Evolutionary conservation across 495 filamentous ascomycete species (phyloP).

Genomic region (Oleoguttula mirabilis): DNA sequence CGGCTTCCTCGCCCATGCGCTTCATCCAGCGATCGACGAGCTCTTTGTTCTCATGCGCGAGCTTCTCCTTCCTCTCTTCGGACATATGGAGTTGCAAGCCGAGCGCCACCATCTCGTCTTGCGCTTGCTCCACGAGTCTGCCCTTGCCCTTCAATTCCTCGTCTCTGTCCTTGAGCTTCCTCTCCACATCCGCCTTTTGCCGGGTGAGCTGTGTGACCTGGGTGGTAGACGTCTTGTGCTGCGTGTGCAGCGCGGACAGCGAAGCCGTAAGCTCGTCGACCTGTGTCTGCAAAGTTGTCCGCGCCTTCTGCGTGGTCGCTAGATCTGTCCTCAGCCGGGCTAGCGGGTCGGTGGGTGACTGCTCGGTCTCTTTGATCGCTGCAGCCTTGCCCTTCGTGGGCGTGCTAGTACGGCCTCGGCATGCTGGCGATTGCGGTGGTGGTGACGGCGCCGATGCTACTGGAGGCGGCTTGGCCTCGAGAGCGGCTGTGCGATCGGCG

Average conservation of each 20-base stretch:
- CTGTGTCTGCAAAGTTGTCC: constrained; percentile 23
- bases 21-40: constrained; percentile 85
- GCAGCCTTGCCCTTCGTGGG: constrained; percentile 6
- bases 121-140: constrained; percentile 71
- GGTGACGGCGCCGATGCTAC: constrained; percentile 3
- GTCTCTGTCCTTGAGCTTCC: constrained; percentile 63
- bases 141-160: constrained; percentile 76
- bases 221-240: constrained; percentile 32
- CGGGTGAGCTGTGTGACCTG: constrained; percentile 47
- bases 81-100: constrained; percentile 81
- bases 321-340: constrained; percentile 27
- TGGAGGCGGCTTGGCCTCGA: constrained; percentile 9
- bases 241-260: constrained; percentile 26
- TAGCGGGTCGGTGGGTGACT: constrained; percentile 12
- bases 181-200: constrained; percentile 48
- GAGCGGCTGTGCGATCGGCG: constrained; percentile 30
- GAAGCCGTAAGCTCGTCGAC: constrained; percentile 22
- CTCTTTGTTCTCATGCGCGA: constrained; percentile 75
- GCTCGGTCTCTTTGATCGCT: constrained; percentile 3
- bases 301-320: constrained; percentile 28
- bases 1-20: constrained; percentile 71
- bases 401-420: background rate
- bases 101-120: constrained; percentile 77
- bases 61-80: constrained; percentile 53
- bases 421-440: constrained; percentile 9